Percentiles rank a stretch among this genome's conserved stretches.
Evolutionary conservation across 2,329 filamentous ascomycete species (phyloP).

Genomic region (Colletotrichum incanum): DNA sequence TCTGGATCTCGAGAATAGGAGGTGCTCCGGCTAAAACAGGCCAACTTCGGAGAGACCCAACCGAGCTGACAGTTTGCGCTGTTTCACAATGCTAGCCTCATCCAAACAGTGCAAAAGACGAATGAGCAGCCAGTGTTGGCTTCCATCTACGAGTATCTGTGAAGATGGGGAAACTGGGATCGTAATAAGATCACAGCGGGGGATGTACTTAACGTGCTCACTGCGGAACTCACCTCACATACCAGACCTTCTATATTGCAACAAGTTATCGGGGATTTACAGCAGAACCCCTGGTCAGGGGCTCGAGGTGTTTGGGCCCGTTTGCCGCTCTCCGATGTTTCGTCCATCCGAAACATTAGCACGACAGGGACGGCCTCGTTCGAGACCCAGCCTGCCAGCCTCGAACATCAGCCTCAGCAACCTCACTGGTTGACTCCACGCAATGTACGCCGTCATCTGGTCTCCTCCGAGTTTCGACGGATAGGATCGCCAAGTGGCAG

Average conservation of each 20-base stretch:
- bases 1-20: constrained; percentile 21
- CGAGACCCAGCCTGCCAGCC: constrained; percentile 6
- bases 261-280: background rate
- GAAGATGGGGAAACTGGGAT: constrained; percentile 42
- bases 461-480: background rate
- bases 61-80: constrained; percentile 20
- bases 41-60: constrained; percentile 11
- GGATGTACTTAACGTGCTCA: background rate
- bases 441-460: constrained; percentile 24
- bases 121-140: constrained; percentile 20
- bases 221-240: background rate
- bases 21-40: constrained; percentile 20
- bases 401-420: constrained; percentile 27
- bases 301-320: constrained; percentile 25
- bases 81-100: constrained; percentile 34
- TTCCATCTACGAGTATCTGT: constrained; percentile 24
- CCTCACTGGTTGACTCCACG: constrained; percentile 45
- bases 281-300: constrained; percentile 11
- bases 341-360: constrained; percentile 46
- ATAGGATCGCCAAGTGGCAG: constrained; percentile 17
- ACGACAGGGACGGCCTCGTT: constrained; percentile 42
- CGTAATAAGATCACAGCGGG: constrained; percentile 38
- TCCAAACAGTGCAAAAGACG: constrained; percentile 17
- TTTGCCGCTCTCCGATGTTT: constrained; percentile 35
- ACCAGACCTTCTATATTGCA: background rate